These are phyloP conservation scores for Arthonia radiata DNA, from an alignment of 495 filamentous ascomycete genomes.

Conservation along the genomic window DNA sequence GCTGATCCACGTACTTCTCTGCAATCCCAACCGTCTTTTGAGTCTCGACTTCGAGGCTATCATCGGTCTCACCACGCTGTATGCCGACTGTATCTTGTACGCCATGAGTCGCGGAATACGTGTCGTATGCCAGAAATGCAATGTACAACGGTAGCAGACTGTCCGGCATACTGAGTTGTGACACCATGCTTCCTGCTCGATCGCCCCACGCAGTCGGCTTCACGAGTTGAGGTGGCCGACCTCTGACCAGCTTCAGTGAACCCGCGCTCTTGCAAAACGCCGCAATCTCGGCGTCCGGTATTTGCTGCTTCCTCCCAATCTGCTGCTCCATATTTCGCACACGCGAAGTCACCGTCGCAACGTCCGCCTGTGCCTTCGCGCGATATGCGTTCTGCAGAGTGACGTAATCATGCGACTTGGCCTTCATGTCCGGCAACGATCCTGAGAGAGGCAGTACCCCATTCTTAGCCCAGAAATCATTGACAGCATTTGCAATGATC, in stretches of 20 bases:
- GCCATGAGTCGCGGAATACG: slow-evolving; percentile 17
- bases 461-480: slow-evolving; percentile 45
- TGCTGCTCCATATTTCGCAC: slow-evolving; percentile 35
- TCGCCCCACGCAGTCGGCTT: slow-evolving; percentile 16
- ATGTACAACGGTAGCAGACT: slow-evolving; percentile 61
- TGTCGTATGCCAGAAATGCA: slow-evolving; percentile 40
- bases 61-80: slow-evolving; percentile 5
- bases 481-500: slow-evolving; percentile 67
- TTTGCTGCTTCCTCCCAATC: slow-evolving; percentile 19
- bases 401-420: slow-evolving; percentile 76
- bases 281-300: slow-evolving; percentile 60
- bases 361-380: slow-evolving; percentile 55
- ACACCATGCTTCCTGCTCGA: slow-evolving; percentile 8
- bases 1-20: slow-evolving; percentile 22
- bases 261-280: slow-evolving; percentile 89
- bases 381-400: slow-evolving; percentile 88
- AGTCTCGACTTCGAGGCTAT: slow-evolving; percentile 9
- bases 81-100: slow-evolving; percentile 7
- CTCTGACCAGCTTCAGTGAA: slow-evolving; percentile 68
- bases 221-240: slow-evolving; percentile 24
- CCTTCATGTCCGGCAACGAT: slow-evolving; percentile 92
- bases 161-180: slow-evolving; percentile 17
- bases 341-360: slow-evolving; percentile 46
- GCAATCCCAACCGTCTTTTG: too few relatives aligned
- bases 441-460: slow-evolving; percentile 60